Conservation (phyloP, 192 early-diverging fungal genomes). For the Diversispora epigaea region DNA sequence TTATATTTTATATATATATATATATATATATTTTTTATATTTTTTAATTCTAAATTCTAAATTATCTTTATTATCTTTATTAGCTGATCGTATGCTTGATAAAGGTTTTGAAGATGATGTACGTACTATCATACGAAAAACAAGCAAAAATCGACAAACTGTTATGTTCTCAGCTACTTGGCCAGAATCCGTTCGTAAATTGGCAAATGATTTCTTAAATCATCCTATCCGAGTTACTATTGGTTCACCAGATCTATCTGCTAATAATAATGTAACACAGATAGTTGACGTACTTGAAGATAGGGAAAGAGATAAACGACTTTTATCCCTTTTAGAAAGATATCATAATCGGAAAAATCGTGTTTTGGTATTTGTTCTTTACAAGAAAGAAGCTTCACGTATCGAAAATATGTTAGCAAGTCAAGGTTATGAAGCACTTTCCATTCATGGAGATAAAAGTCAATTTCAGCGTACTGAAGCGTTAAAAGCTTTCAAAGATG, state of each 20-base stretch:
- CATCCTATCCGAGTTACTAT: slow-evolving; percentile 82
- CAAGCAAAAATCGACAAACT: slow-evolving; percentile 77
- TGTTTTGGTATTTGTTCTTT: slow-evolving; percentile 91
- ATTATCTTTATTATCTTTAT: background rate
- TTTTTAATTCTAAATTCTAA: background rate
- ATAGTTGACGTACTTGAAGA: slow-evolving; percentile 86
- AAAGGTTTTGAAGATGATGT: slow-evolving; percentile 92
- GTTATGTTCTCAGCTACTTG: slow-evolving; percentile 97
- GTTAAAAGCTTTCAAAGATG: slow-evolving; percentile 78
- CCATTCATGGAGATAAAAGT: slow-evolving; percentile 90
- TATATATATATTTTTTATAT: background rate
- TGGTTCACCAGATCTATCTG: slow-evolving; percentile 84
- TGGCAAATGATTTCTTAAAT: slow-evolving; percentile 79
- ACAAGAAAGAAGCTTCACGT: slow-evolving; percentile 92
- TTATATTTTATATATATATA: no score
- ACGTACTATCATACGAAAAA: slow-evolving; percentile 77
- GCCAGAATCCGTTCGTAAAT: slow-evolving; percentile 85
- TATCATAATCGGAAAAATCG: slow-evolving; percentile 90
- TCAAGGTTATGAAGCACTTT: slow-evolving; percentile 78
- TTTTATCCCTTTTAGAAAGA: slow-evolving; percentile 74
- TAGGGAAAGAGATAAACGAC: slow-evolving; percentile 69
- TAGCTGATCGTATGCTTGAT: slow-evolving; percentile 96
- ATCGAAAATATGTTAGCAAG: slow-evolving; percentile 71
- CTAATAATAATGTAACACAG: slow-evolving; percentile 83
- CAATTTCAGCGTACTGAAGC: slow-evolving; percentile 82